phyloP scores from a whole-genome alignment of 2,329 filamentous ascomycete genomes.

The Blumeriella jaapii region DNA sequence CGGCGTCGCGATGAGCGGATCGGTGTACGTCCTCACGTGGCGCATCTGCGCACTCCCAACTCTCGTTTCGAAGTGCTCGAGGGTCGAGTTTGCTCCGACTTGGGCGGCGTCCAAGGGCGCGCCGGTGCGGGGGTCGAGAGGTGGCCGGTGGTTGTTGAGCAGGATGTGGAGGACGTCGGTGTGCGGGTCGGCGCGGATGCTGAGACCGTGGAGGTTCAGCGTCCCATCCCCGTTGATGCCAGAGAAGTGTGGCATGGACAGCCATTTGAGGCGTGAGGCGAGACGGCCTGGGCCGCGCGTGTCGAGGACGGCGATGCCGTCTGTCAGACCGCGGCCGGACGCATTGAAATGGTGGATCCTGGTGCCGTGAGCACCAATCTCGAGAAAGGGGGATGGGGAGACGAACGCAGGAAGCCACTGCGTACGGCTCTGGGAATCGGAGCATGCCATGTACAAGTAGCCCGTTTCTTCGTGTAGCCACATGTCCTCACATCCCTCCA shows the following conservation, averaged over 20 bases:
- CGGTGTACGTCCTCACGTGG: constrained; percentile 26
- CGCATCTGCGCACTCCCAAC: constrained; percentile 20
- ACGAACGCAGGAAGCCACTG: constrained; percentile 24
- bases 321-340: constrained; percentile 16
- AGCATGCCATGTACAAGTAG: constrained; percentile 23
- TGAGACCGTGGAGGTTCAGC: constrained; percentile 27
- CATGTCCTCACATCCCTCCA: constrained; percentile 25
- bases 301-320: constrained; percentile 21
- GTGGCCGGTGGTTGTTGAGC: constrained; percentile 28
- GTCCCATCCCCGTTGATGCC: constrained; percentile 21
- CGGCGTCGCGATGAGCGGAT: constrained; percentile 27
- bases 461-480: constrained; percentile 24
- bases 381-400: too few relatives aligned
- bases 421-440: constrained; percentile 14
- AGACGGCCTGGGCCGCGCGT: constrained; percentile 17
- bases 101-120: constrained; percentile 23
- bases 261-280: constrained; percentile 17
- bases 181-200: constrained; percentile 22
- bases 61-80: constrained; percentile 28
- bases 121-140: constrained; percentile 25
- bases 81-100: constrained; percentile 29
- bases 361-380: neutral
- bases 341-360: constrained; percentile 20
- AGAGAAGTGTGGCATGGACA: constrained; percentile 16
- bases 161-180: constrained; percentile 22